Conservation (phyloP, 176 grass and related monocot genomes). For the Pontederia paniculata region DNA sequence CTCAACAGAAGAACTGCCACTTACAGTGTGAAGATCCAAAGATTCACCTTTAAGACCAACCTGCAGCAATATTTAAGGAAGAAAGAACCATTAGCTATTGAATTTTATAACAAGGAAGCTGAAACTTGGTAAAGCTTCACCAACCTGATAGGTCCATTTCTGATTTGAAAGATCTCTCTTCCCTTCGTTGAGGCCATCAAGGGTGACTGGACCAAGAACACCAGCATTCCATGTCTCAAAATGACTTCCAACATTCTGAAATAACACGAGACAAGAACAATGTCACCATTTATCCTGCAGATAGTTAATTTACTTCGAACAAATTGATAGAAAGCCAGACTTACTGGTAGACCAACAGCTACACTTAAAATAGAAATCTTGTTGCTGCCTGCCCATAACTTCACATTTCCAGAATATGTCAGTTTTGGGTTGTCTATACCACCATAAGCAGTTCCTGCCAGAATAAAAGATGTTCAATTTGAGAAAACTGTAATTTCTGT, state of each 20-base stretch:
- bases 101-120: not conserved
- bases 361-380: constrained; percentile 87
- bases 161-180: constrained; percentile 63
- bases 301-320: not conserved
- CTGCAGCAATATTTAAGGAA: constrained; percentile 27
- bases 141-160: constrained; percentile 90
- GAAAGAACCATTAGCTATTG: too few species aligned
- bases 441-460: constrained; percentile 50
- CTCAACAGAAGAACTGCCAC: constrained; percentile 65
- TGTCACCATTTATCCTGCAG: not conserved
- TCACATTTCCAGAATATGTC: constrained; percentile 45
- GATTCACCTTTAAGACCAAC: constrained; percentile 80
- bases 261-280: not conserved
- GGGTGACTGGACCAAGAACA: constrained; percentile 64
- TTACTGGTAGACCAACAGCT: constrained; percentile 81
- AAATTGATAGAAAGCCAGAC: constrained; percentile 5
- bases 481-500: not conserved
- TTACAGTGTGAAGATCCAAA: constrained; percentile 44
- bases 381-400: constrained; percentile 84
- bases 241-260: constrained; percentile 77
- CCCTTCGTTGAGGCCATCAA: constrained; percentile 50
- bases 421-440: constrained; percentile 52
- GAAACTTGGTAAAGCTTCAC: not conserved
- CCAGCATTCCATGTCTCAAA: constrained; percentile 88
- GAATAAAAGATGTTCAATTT: not conserved